Conservation (phyloP, 768 basidiomycete genomes). For the Phlebiopsis flavidoalba region DNA sequence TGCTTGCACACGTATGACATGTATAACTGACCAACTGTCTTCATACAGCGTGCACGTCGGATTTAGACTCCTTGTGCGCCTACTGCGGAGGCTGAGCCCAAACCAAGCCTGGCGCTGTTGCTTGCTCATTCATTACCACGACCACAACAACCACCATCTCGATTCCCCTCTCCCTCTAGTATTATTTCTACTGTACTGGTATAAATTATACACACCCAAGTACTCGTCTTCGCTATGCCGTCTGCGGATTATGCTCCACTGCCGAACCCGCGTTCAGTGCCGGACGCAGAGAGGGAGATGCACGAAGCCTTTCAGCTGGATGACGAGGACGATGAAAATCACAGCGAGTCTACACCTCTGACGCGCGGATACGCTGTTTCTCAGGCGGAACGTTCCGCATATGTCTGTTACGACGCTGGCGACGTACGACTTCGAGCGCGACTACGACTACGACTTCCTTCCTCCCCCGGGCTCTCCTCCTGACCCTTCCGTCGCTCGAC, state of each 20-base stretch:
- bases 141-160: background rate
- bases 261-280: slow-evolving; percentile 40
- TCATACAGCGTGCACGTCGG: background rate
- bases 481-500: slow-evolving; percentile 50
- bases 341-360: slow-evolving; percentile 31
- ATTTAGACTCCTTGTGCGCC: background rate
- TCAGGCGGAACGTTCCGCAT: slow-evolving; percentile 16
- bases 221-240: slow-evolving; percentile 28
- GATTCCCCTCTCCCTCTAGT: background rate
- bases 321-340: slow-evolving; percentile 38
- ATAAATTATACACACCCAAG: background rate
- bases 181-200: background rate
- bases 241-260: slow-evolving; percentile 49
- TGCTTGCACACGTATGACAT: background rate
- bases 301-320: slow-evolving; percentile 67
- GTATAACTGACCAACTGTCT: background rate
- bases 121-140: background rate
- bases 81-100: too few species aligned
- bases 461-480: slow-evolving; percentile 76
- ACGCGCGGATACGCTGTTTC: slow-evolving; percentile 22
- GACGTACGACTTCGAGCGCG: slow-evolving; percentile 76
- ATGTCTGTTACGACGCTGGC: slow-evolving; percentile 28
- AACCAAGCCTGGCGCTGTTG: background rate
- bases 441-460: slow-evolving; percentile 61
- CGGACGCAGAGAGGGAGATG: slow-evolving; percentile 55